Conservation (phyloP, 345 rosid genomes). For the Eucalyptus brandiana region DNA sequence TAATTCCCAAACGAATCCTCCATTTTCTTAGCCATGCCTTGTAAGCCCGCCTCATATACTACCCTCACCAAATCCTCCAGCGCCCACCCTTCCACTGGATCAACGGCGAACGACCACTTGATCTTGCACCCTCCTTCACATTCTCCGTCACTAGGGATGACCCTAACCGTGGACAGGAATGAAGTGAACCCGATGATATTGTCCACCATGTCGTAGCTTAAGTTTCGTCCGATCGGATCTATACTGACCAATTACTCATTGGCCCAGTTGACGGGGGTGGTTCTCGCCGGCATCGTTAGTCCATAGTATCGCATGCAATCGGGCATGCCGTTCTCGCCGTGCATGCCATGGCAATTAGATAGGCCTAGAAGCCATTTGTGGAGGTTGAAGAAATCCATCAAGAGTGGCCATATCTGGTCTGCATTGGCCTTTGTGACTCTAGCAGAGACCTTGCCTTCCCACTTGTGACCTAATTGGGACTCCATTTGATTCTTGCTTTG, state of each 20-base stretch:
- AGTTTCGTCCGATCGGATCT: constrained; percentile 8
- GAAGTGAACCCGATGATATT: constrained; percentile 40
- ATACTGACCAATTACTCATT: constrained; percentile 36
- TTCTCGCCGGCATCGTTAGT: not conserved
- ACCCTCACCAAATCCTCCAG: constrained; percentile 20
- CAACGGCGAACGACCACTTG: constrained; percentile 37
- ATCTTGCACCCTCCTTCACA: constrained; percentile 26
- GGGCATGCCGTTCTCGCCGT: constrained; percentile 38
- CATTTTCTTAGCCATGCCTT: constrained; percentile 14
- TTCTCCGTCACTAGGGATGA: constrained; percentile 1
- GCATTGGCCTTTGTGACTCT: constrained; percentile 13
- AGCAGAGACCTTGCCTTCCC: constrained; percentile 38
- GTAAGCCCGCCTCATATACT: constrained; percentile 8
- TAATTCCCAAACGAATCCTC: not conserved
- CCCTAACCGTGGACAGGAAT: constrained; percentile 31
- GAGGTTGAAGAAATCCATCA: constrained; percentile 42
- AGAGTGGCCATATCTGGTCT: constrained; percentile 36
- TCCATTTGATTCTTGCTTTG: not conserved
- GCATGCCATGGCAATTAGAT: constrained; percentile 22
- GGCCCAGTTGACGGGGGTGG: constrained; percentile 16
- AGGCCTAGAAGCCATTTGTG: constrained; percentile 28
- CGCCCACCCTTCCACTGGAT: constrained; percentile 40
- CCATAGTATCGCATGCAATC: constrained; percentile 36
- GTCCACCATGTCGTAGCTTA: constrained; percentile 41
- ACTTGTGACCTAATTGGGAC: not conserved